Conservation (phyloP, 495 filamentous ascomycete species). For the Cercophora newfieldiana region DNA sequence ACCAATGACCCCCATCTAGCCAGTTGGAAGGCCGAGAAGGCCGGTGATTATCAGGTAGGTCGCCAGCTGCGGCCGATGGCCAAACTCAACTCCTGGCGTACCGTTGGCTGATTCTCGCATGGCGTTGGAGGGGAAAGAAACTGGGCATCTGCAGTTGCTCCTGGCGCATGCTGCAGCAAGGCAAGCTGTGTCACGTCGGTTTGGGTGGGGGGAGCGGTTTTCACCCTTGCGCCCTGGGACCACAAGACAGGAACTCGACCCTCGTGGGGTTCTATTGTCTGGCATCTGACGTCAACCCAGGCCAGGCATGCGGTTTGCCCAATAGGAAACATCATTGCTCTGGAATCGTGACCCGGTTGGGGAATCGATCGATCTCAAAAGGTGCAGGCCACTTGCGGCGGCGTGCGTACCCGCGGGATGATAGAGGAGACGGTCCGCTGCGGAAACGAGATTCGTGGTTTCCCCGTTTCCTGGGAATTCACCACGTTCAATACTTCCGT, state of each 20-base stretch:
- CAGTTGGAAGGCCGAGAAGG: background rate
- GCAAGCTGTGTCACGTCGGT: slow-evolving; percentile 5
- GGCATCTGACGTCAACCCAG: background rate
- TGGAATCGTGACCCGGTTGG: background rate
- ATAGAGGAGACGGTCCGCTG: background rate
- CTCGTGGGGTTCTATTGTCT: background rate
- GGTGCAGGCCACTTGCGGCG: background rate
- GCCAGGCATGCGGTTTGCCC: background rate
- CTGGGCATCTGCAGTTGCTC: background rate
- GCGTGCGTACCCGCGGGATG: background rate
- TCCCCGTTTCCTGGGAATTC: background rate
- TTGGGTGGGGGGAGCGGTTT: background rate
- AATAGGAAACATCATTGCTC: background rate
- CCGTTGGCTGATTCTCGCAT: background rate
- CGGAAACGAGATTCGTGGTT: background rate
- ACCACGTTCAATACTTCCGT: too few species aligned
- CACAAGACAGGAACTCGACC: background rate
- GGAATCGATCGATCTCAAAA: background rate
- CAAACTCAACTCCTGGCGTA: background rate
- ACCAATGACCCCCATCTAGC: background rate
- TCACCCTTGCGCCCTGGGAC: background rate
- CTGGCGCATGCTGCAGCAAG: background rate
- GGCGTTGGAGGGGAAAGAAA: background rate
- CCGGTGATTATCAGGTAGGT: background rate
- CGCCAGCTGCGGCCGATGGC: background rate